Conservation (phyloP, 2,329 filamentous ascomycete species). For the Coniochaeta sp. region DNA sequence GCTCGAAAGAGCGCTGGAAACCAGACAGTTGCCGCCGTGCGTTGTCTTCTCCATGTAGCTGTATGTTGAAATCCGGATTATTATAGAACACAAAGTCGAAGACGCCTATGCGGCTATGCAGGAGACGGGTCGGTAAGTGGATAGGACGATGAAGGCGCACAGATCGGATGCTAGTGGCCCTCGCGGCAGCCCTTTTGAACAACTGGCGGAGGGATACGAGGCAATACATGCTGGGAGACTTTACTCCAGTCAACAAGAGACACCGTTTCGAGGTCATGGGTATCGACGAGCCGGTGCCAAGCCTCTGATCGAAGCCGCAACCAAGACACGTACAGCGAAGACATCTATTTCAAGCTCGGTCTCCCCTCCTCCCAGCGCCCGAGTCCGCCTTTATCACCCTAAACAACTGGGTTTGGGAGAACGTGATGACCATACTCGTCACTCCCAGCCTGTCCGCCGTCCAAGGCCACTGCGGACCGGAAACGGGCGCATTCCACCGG, state of each 20-base stretch:
- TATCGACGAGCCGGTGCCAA: conserved; percentile 9
- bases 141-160: conserved; percentile 8
- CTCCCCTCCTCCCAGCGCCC: conserved; percentile 2
- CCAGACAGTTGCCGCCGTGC: conserved; percentile 12
- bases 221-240: conserved; percentile 12
- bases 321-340: conserved; percentile 7
- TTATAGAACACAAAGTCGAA: conserved; percentile 14
- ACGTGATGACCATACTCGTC: neutral
- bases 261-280: conserved; percentile 7
- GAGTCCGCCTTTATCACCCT: neutral
- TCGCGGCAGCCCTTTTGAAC: conserved; percentile 2
- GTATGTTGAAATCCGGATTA: conserved; percentile 21
- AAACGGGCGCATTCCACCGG: conserved; percentile 2
- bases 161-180: conserved; percentile 7
- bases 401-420: conserved; percentile 1
- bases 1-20: conserved; percentile 13
- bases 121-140: conserved; percentile 8
- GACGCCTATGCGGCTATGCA: conserved; percentile 14
- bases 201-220: conserved; percentile 9
- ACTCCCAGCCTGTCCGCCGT: neutral
- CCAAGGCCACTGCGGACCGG: neutral
- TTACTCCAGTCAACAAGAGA: conserved; percentile 12
- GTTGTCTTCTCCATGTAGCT: conserved; percentile 21
- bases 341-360: conserved; percentile 6
- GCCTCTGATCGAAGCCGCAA: conserved; percentile 15